Evolutionary conservation across 108 stramenopile genomes (phyloP).

Genomic region (Conticribra guillardii): DNA sequence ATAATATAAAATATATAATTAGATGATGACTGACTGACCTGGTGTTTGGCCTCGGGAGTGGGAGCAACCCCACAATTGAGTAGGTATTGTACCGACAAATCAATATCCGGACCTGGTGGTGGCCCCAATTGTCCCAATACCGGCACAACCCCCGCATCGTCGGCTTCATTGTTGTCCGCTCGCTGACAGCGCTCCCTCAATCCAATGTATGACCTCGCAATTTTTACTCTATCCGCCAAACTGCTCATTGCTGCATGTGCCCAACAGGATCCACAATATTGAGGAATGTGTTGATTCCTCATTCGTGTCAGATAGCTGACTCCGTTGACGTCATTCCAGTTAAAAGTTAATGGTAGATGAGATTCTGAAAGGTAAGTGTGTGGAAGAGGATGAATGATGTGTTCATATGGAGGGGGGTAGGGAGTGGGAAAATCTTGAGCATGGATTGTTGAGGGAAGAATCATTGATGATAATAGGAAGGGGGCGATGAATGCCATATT

Average conservation of each 20-base stretch:
- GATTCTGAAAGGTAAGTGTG: slow-evolving; percentile 64
- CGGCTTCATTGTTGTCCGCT: not conserved
- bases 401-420: slow-evolving; percentile 15
- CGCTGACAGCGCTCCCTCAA: not conserved
- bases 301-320: slow-evolving; percentile 58
- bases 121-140: slow-evolving; percentile 36
- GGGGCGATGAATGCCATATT: too few species aligned
- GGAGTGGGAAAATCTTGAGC: slow-evolving; percentile 32
- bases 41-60: not conserved
- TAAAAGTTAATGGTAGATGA: slow-evolving; percentile 78
- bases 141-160: not conserved
- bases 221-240: slow-evolving; percentile 83
- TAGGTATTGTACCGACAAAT: slow-evolving; percentile 50
- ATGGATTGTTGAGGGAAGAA: not conserved
- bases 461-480: too few species aligned
- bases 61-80: slow-evolving; percentile 51
- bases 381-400: slow-evolving; percentile 60
- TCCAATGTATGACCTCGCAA: slow-evolving; percentile 52
- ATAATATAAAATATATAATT: too few species aligned
- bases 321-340: slow-evolving; percentile 76
- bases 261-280: slow-evolving; percentile 74
- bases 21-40: too few species aligned
- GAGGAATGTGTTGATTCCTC: slow-evolving; percentile 86
- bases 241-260: slow-evolving; percentile 75
- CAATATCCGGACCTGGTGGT: slow-evolving; percentile 45